Base-by-base conservation (phyloP, 805 yeast species). In the Saccharomycopsis javanensis region DNA sequence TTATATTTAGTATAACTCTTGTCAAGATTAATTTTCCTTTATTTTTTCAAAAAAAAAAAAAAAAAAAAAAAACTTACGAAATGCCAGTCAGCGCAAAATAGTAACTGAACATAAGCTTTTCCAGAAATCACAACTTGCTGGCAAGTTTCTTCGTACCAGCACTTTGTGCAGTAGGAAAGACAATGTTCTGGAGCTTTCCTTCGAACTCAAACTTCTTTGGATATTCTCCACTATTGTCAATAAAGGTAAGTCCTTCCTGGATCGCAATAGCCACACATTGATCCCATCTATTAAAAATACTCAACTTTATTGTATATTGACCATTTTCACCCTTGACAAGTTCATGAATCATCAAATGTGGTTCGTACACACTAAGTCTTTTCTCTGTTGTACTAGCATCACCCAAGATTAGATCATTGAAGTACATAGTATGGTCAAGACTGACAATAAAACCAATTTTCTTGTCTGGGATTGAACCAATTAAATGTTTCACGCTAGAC, bases 391-490 rank as follows among this genome's bases (percentile, higher is more conserved):
- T 5, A 11, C 31, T 7, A 4, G 25, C 3, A 18, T 50, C 35
- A 11, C 27, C 28, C 16, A 23, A 8, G 2, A 42, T 5, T n/a
- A 42, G n/a, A 15, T 53, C 46, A 45, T 55, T 55, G 52, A 38
- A 57, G 23, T 57, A 57, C 46, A 57, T 46, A 13, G 54, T 18
- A 42, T 57, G 60, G 16, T 57, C 60, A n/a, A 57, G 15, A 15
- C 45, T 33, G 5, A 55, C 53, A n/a, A 28, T 13, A 20, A 34
- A 57, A 30, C 25, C 45, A 7, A 28, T 38, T n/a, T 18, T 13
- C 16, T 11, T 52, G 46, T 50, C 38, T 15, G 54, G 51, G 16
- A 38, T 20, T 11, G 28, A 35, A 10, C 60, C 60, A 8, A 53
- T 3, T 13, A 54, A 13, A 15, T 25, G 28, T 10, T 20, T 31